Base-by-base conservation (phyloP, 2,329 filamentous ascomycete species). In the Cordyceps sp. region DNA sequence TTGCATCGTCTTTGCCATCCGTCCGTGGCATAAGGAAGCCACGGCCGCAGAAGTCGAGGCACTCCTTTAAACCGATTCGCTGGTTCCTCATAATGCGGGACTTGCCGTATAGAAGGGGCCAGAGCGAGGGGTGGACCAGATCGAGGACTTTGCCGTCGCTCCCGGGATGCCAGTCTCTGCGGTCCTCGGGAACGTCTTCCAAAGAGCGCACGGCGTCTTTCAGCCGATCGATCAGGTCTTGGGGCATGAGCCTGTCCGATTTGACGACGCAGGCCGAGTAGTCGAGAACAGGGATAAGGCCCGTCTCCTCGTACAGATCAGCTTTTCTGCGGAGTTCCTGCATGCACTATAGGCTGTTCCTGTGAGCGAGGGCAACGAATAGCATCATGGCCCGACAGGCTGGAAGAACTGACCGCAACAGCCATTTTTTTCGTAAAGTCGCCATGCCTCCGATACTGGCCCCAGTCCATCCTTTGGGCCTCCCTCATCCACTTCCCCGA, bases 81-180 rank as follows among this genome's bases (percentile, higher is more conserved):
- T 37, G 41, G 24, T 50, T 33, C 1, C 39, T 30, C 2, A 54
- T 25, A 13, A 53, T 42, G 4, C 55, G 54, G 3, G 59, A 61
- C 12, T 49, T 47, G 0, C 66, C 68, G 39, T 69, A 73, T 1
- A 69, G 45, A 0, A 79, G 47, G 0, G 74, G 72, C 39, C 64
- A 79, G 6, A 79, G 53, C 0, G 71, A 78, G 1, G 74, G 73
- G 39, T 79, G 64, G 5, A 79, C 60, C 2, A 79, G 52, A 42
- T 80, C 66, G 1, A 74, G 60, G 2, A 80, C 71, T 36, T 61
- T 62, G 1, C 54, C 48, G 21, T 70, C 53, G 1, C 66, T 71
- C 3, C 62, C 55, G 0, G 73, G 74, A 46, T 78, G 69, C 62
- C 66, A 80, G 46, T 78, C 73, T 39, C 65, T 63, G 23, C 55